Base-by-base conservation (phyloP, 345 rosid genomes). In the Murraya paniculata region DNA sequence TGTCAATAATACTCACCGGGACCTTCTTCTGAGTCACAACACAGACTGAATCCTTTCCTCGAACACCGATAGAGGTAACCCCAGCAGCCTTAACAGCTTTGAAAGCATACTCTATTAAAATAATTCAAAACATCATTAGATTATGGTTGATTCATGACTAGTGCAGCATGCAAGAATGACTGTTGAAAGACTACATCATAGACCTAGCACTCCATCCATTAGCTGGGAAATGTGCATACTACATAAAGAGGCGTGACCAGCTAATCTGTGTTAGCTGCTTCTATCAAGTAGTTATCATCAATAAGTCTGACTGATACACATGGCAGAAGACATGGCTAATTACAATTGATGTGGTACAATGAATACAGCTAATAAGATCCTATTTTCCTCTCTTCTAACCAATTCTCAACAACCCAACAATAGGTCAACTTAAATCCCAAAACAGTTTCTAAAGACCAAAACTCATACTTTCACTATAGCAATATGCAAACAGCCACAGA, bases 1-100 rank as follows among this genome's bases (percentile, higher is more conserved):
- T 31, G 57, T 50, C 27, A 71, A 25, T 38, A 64, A 81, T 48
- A 90, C 98, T 81, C 48, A 94, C 99, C 80, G 99, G 98, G 78
- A 96, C 98, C 87, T 96, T 96, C 95, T 96, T 96, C 89, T 96
- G 99, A 4, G 99, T 94, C 56, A 96, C 99, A 38, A 96, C 98
- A 16, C 99, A 96, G 0, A 96, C 93, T 16, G 98, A 94, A 77
- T 96, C 99, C 80, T 91, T 94, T 2, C 99, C 99, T 24, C 95
- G 86, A 59, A 96, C 99, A 48, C 98, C 99, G 39, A 96, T 96
- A 28, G 99, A 94, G 72, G 99, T 96, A 77, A 93, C 90, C 61
- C 94, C 95, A 64, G 99, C 93, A 27, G 98, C 94, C 85, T 94
- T 96, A 57, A 96, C 98, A 28, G 99, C 99, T 88, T 96, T 96